phyloP scores from a whole-genome alignment of 1,284 basidiomycete genomes.

The Ceratobasidium theobromae region DNA sequence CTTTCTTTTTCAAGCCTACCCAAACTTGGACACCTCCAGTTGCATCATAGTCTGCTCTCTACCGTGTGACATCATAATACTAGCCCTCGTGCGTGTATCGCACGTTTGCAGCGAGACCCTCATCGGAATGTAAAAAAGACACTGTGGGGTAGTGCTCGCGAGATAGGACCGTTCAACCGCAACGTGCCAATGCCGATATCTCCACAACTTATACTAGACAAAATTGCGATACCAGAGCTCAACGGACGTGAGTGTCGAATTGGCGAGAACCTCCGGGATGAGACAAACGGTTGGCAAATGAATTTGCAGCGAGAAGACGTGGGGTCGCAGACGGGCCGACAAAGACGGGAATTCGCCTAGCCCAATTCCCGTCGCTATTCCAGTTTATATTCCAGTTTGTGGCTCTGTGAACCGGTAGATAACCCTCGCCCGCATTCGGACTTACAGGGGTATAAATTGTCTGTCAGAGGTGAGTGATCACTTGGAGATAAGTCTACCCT shows the following conservation, averaged over 20 bases:
- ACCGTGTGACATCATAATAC: constrained; percentile 12
- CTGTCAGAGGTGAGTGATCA: constrained; percentile 23
- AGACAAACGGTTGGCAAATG: constrained; percentile 26
- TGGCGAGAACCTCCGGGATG: constrained; percentile 19
- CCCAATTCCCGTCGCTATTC: constrained; percentile 18
- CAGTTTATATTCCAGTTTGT: constrained; percentile 30
- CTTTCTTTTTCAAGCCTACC: background rate
- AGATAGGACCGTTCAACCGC: background rate
- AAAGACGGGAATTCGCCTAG: constrained; percentile 20
- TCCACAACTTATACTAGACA: background rate
- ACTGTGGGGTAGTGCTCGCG: background rate
- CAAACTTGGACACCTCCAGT: background rate
- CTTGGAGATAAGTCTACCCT: background rate
- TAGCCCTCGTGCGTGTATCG: background rate
- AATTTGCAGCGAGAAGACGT: constrained; percentile 31
- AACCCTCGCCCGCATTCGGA: background rate
- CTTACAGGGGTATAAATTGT: background rate
- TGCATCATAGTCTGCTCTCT: background rate
- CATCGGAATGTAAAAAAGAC: background rate
- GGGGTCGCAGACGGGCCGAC: constrained; percentile 12
- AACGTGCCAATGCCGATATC: background rate
- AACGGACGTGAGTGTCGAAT: constrained; percentile 30
- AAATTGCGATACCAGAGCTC: background rate
- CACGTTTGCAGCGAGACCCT: constrained; percentile 10
- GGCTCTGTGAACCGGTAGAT: background rate